phyloP scores from a whole-genome alignment of 2,329 filamentous ascomycete species.

The Gnomoniopsis sp. region DNA sequence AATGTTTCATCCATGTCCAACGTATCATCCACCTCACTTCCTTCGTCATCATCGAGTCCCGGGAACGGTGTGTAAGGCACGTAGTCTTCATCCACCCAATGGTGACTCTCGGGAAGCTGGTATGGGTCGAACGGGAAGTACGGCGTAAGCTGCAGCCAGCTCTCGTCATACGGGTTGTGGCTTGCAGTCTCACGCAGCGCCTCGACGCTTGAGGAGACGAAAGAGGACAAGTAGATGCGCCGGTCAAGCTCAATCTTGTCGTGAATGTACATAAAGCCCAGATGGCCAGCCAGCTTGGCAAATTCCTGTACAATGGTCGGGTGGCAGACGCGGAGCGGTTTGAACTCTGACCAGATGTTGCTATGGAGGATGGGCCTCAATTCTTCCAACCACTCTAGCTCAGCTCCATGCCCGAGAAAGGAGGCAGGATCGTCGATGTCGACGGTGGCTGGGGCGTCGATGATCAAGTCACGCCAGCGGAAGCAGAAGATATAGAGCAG shows the following conservation, averaged over 20 bases:
- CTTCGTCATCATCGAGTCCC: slow-evolving; percentile 58
- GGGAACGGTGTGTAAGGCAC: slow-evolving; percentile 74
- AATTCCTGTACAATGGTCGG: slow-evolving; percentile 89
- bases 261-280: slow-evolving; percentile 86
- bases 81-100: slow-evolving; percentile 85
- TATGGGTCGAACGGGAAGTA: slow-evolving; percentile 99
- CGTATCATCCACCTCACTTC: slow-evolving; percentile 49
- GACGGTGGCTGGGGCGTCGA: slow-evolving; percentile 55
- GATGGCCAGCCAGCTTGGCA: slow-evolving; percentile 78
- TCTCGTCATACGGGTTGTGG: slow-evolving; percentile 61
- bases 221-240: slow-evolving; percentile 74
- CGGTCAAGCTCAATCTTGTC: slow-evolving; percentile 90
- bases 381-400: slow-evolving; percentile 73
- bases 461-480: slow-evolving; percentile 86
- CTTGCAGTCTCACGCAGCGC: slow-evolving; percentile 49
- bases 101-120: slow-evolving; percentile 78
- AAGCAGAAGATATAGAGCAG: slow-evolving; percentile 96
- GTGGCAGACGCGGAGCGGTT: slow-evolving; percentile 92
- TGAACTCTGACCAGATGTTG: slow-evolving; percentile 84
- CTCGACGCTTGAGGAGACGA: slow-evolving; percentile 54
- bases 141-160: slow-evolving; percentile 80
- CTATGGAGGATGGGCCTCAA: slow-evolving; percentile 71
- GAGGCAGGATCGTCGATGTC: slow-evolving; percentile 60
- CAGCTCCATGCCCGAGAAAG: slow-evolving; percentile 56
- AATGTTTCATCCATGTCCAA: slow-evolving; percentile 37